Evolutionary conservation across 169 alveolate genomes (phyloP), one percentile per base, ranked within the genome.

Genomic region (Neospora caninum): DNA sequence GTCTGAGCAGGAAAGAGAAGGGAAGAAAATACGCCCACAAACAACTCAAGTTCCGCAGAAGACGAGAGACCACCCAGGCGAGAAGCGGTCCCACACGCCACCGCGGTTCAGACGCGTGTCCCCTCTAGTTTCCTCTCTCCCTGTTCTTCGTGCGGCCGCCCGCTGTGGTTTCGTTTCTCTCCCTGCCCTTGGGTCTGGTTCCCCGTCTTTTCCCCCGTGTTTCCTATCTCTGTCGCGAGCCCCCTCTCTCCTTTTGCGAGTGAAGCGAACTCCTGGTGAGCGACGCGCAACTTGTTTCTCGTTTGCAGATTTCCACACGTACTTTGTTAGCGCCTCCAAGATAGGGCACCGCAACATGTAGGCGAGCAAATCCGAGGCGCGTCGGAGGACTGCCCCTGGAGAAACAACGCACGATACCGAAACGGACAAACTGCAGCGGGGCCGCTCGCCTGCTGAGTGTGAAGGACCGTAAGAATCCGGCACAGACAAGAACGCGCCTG

Each of bases 241-340:
- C 18, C 27, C 4, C 4, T 49, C 18, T 22, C 58, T 49, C 9
- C 9, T 49, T 49, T 49, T 49, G 58, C 58, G 58, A 49, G 58
- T 13, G 58, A 49, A 49, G 18, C 18, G 58, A 49, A 49, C 58
- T 13, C 27, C 58, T n/a, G 58, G 58, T 0, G 58, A 49, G 58
- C 0, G 58, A 49, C 58, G 58, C 9, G 58, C 9, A 49, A 49
- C 58, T 49, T 49, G 58, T 49, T 49, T 49, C 18, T 49, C 18
- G 18, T 49, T 49, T 22, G 27, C 9, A 13, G 58, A 49, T 18
- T 64, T 64, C 25, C 78, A 64, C 0, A 64, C 78, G 18, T 41
- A 92, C 94, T 70, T 53, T 42, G 94, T 82, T 53, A 92, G 82
- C 38, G 94, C 86, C 13, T 92, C 94, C 41, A 92, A 67, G 7